Evolutionary conservation across 2,329 filamentous ascomycete genomes (phyloP).

Genomic region (Diaporthe australafricana): DNA sequence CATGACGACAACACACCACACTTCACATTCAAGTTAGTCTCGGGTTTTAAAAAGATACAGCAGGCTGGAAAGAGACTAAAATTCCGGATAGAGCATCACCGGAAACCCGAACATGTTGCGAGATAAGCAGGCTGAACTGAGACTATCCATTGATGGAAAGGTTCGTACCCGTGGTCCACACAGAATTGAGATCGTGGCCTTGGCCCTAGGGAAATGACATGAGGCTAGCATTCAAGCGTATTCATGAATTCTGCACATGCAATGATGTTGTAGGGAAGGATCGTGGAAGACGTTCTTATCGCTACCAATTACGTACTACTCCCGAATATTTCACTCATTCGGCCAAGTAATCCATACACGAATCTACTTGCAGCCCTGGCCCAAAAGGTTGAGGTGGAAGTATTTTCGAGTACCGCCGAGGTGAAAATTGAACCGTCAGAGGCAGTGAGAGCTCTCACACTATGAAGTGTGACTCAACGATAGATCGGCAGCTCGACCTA

Average conservation of each 20-base stretch:
- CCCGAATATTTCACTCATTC: background rate
- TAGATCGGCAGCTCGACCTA: background rate
- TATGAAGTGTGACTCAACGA: background rate
- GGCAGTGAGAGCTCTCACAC: background rate
- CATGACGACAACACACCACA: background rate
- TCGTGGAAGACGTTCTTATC: background rate
- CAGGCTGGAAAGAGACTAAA: background rate
- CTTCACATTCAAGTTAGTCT: background rate
- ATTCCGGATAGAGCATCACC: background rate
- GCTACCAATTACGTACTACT: background rate
- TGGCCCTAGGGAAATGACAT: background rate
- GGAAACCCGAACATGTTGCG: background rate
- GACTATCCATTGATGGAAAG: background rate
- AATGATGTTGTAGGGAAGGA: background rate
- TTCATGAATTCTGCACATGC: background rate
- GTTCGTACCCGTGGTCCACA: too few relatives aligned
- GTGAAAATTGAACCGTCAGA: background rate
- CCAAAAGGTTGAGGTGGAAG: background rate
- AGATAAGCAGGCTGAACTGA: background rate
- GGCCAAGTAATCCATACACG: too few relatives aligned
- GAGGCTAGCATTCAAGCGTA: background rate
- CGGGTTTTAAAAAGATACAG: background rate
- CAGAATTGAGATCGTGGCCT: background rate
- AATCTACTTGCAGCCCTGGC: too few relatives aligned
- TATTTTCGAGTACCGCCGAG: background rate